phyloP scores from a whole-genome alignment of 164 flowering plant genomes.

The Stephania japonica region DNA sequence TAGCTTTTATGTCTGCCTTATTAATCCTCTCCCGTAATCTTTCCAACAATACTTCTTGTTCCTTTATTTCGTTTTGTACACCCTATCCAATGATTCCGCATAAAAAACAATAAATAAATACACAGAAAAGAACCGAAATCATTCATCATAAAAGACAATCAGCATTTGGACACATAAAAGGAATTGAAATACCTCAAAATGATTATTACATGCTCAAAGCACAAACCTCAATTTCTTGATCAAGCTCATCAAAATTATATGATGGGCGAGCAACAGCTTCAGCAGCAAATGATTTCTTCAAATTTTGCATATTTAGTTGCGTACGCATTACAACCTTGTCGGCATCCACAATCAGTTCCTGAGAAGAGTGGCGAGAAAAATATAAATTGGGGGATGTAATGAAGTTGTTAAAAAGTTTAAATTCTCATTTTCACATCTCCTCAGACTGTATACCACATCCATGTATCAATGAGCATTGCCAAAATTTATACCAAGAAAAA shows the following conservation, averaged over 20 bases:
- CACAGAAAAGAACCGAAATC: too few species aligned
- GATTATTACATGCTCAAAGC: neutral
- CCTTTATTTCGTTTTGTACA: conserved; percentile 47
- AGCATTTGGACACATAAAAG: neutral
- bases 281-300: conserved; percentile 42
- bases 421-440: neutral
- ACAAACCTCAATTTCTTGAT: conserved; percentile 68
- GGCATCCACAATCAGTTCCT: conserved; percentile 51
- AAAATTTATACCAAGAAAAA: too few species aligned
- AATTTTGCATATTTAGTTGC: conserved; percentile 42
- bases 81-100: conserved; percentile 34
- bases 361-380: neutral
- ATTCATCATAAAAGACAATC: neutral
- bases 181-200: neutral
- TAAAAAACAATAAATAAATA: neutral
- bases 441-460: too few species aligned
- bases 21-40: conserved; percentile 26
- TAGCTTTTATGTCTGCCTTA: conserved; percentile 52
- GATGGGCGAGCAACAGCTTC: conserved; percentile 33
- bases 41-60: conserved; percentile 37
- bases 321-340: conserved; percentile 45
- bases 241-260: conserved; percentile 63
- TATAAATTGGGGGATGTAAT: neutral
- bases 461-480: too few species aligned
- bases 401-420: neutral